Conservation (phyloP, 2,329 filamentous ascomycete genomes). For the Hortaea werneckii region DNA sequence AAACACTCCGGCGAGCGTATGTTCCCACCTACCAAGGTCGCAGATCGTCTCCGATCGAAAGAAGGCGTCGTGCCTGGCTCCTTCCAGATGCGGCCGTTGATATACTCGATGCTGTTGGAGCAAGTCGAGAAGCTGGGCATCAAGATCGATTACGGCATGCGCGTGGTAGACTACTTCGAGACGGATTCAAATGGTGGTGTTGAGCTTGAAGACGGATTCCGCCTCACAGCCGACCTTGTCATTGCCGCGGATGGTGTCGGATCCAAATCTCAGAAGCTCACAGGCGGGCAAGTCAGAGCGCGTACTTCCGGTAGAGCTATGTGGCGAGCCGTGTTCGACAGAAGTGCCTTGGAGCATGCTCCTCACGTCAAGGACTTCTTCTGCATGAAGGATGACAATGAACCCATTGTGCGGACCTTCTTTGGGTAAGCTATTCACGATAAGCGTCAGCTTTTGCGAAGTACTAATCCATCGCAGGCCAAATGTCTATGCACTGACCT, state of each 20-base stretch:
- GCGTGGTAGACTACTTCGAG: conserved; percentile 4
- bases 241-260: conserved; percentile 8
- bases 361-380: conserved; percentile 10
- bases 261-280: conserved; percentile 1
- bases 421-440: conserved; percentile 10
- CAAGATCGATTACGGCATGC: conserved; percentile 6
- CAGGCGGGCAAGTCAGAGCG: conserved; percentile 3
- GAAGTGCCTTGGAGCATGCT: conserved; percentile 8
- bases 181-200: conserved; percentile 4
- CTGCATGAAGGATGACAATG: conserved; percentile 6
- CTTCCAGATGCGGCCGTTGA: conserved; percentile 18
- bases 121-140: conserved; percentile 12
- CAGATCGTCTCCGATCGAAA: conserved; percentile 4
- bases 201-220: not conserved
- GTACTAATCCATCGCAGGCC: not conserved
- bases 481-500: conserved; percentile 6
- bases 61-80: conserved; percentile 19
- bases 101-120: conserved; percentile 11
- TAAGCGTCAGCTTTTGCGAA: too few relatives aligned
- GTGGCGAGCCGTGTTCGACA: conserved; percentile 10
- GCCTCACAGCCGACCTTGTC: conserved; percentile 5
- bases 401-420: conserved; percentile 12
- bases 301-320: conserved; percentile 13
- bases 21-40: conserved; percentile 3
- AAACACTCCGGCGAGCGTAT: conserved; percentile 9